phyloP scores from a whole-genome alignment of 805 yeast genomes.

The Candida nemodendra region DNA sequence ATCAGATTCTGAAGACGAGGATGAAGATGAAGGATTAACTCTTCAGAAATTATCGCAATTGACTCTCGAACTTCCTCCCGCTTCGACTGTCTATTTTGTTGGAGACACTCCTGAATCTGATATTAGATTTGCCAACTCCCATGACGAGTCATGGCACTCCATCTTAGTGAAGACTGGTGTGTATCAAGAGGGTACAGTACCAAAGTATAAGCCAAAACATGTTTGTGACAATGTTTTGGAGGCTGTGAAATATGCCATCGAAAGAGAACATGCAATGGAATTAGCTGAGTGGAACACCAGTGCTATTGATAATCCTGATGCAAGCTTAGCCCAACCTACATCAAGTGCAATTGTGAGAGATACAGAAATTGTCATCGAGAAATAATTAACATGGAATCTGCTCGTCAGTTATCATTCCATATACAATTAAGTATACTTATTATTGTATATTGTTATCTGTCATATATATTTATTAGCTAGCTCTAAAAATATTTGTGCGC shows the following conservation, averaged over 20 bases:
- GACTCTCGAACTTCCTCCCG: slow-evolving; percentile 67
- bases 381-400: not conserved
- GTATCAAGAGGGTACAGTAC: slow-evolving; percentile 74
- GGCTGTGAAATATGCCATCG: slow-evolving; percentile 80
- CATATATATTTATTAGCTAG: no score
- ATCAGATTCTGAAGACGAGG: slow-evolving; percentile 34
- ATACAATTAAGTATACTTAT: no score
- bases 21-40: slow-evolving; percentile 44
- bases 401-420: not conserved
- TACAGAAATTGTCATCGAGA: slow-evolving; percentile 30
- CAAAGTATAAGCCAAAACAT: slow-evolving; percentile 77
- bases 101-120: slow-evolving; percentile 92
- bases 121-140: slow-evolving; percentile 83
- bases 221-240: slow-evolving; percentile 72
- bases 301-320: slow-evolving; percentile 26
- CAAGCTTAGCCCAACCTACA: slow-evolving; percentile 36
- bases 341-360: slow-evolving; percentile 51
- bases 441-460: no score
- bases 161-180: slow-evolving; percentile 87
- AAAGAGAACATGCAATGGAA: slow-evolving; percentile 73
- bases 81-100: slow-evolving; percentile 82
- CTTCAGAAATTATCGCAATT: slow-evolving; percentile 44
- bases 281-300: slow-evolving; percentile 66
- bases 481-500: no score
- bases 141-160: slow-evolving; percentile 81